Conservation (phyloP, 2,329 filamentous ascomycete genomes). For the Aspergillus novofumigatus region DNA sequence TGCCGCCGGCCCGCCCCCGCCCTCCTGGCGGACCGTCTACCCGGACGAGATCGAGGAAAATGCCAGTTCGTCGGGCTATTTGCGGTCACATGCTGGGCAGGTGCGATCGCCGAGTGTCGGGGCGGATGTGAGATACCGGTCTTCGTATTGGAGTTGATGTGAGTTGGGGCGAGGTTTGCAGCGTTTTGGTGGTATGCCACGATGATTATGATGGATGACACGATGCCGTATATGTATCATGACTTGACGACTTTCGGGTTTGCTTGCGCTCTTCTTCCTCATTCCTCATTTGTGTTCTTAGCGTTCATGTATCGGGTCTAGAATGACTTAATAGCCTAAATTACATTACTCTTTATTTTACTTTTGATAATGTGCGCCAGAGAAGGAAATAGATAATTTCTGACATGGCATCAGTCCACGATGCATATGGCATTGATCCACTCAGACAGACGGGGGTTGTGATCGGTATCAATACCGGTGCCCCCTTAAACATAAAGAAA, state of each 20-base stretch:
- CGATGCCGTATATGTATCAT: neutral
- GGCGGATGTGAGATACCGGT: neutral
- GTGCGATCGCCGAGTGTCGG: neutral
- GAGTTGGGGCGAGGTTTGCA: too few species aligned
- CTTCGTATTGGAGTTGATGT: neutral
- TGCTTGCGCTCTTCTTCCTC: neutral
- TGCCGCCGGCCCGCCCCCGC: neutral
- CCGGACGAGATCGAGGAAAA: slow-evolving; percentile 32
- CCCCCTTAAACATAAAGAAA: neutral
- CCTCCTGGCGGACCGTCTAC: slow-evolving; percentile 16
- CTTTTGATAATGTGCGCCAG: neutral
- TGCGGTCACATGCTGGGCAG: neutral
- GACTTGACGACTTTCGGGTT: neutral
- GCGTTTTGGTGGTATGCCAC: too few species aligned
- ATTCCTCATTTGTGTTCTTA: neutral
- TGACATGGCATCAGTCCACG: slow-evolving; percentile 1
- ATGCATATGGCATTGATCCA: neutral
- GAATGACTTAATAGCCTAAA: neutral
- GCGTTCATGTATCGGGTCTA: neutral
- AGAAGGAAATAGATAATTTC: neutral
- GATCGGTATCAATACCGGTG: neutral
- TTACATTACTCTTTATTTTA: neutral
- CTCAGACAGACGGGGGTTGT: neutral
- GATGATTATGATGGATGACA: neutral
- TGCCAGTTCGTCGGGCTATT: neutral